Evolutionary conservation across 495 filamentous ascomycete genomes (phyloP), one percentile per base, ranked within the genome.

Genomic region (Hapsidospora chrysogenum): DNA sequence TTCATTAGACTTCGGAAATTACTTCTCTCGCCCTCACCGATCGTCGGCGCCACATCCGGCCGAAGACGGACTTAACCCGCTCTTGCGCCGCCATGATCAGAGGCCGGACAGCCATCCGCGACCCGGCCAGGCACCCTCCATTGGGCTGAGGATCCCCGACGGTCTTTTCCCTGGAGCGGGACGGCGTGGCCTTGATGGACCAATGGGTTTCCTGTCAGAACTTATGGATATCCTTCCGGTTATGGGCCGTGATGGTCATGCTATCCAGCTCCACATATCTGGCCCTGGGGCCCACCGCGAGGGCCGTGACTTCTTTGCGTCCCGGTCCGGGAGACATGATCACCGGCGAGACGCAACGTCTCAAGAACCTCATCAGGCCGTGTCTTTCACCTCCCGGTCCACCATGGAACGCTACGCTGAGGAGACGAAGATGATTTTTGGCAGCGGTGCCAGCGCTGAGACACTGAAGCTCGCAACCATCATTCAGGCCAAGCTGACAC

Each of bases 391-490:
- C 16, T 64, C 81, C 13, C 68, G 70, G 21, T 59, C 68, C 2
- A 95, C 87, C 9, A 59, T 57, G 27, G 60, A 63, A 27, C 74
- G 89, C 29, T 99, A 92, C 86, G 74, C 80, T 44, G 82, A 94
- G 45, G 89, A 96, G 56, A 80, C 85, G 9, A 76, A 77, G 39
- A 70, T 96, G 52, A 61, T 96, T 1, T 96, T 85, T 53, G 79
- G 78, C 31, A 53, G 52, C 27, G 64, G 57, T 15, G 68, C 78
- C 35, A 47, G 68, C 6, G 85, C 92, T 20, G 85, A 80, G 46
- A 71, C 76, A n/a, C 57, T 63, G 38, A 75, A 72, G 40, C 63
- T 93, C 3, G 56, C 80, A 39, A 46, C 43, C 45, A 68, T 74
- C n/a, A 65, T 99, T 9, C 53, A 92, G 11, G 70, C 68, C 19